Base-by-base conservation (phyloP, 2,329 filamentous ascomycete genomes). In the Ustulina deusta region DNA sequence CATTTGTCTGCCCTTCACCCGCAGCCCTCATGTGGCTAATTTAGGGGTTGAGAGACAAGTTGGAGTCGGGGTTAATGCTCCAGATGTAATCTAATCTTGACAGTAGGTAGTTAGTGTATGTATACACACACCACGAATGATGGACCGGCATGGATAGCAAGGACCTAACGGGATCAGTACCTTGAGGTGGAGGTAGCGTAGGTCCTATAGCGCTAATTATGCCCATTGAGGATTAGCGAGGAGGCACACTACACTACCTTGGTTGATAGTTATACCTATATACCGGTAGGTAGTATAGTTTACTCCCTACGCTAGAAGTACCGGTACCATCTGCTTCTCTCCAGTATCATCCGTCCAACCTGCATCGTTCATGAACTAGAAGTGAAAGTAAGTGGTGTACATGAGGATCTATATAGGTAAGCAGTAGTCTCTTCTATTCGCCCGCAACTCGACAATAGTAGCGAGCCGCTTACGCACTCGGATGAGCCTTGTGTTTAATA, bases 21-120 rank as follows among this genome's bases (percentile, higher is more conserved):
- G 44, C 44, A n/a, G 29, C 32, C 44, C 54, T 64, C 20, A 22
- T 49, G 55, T 46, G 46, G 55, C 46, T 44, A 29, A 25, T 42
- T 63, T 58, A 58, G 61, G 54, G 54, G 36, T 40, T 56, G 54
- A 42, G 54, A 42, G 36, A 56, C 36, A 42, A 27, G 54, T 56
- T 56, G 54, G 54, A 42, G 61, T 49, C 22, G 61, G 61, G 61
- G 61, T 63, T n/a, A 42, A 57, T 54, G 58, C 29, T 52, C 58
- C 48, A 61, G 46, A 32, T 42, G 54, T 56, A 42, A 56, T 56
- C 34, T 29, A 56, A 56, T 56, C 54, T 56, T 29, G 27, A 40
- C 51, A 20, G n/a, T 54, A 27, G 6, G 13, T 25, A 17, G 15
- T 22, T 49, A 49, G 22, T 52, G 17, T 6, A 36, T 22, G 29